A percentile compares a stretch with the other conserved stretches of the same genome.
Evolutionary conservation across 177 flowering plant genomes (phyloP).

Genomic region (Vitis hybrid): DNA sequence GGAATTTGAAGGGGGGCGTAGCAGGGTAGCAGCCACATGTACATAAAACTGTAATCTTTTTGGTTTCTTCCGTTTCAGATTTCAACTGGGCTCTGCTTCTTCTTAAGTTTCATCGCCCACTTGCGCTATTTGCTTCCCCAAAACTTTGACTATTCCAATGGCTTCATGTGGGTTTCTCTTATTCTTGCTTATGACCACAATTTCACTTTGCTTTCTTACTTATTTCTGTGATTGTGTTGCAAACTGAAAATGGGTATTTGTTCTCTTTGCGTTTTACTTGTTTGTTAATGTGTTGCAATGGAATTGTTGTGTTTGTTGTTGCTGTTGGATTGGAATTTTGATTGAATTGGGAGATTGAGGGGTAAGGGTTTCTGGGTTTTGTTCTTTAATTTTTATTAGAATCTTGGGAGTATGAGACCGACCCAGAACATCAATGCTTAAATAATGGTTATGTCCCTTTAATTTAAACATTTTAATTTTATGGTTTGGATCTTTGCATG

Average conservation of each 20-base stretch:
- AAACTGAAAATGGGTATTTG: neutral
- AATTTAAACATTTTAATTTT: no score
- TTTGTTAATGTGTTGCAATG: no score
- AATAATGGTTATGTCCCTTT: neutral
- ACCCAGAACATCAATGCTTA: neutral
- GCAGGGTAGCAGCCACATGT: no score
- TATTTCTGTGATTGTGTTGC: neutral
- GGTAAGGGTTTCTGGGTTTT: neutral
- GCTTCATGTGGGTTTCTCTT: conserved; percentile 33
- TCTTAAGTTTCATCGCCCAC: neutral
- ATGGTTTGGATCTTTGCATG: no score
- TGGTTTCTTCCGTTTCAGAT: neutral
- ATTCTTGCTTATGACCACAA: neutral
- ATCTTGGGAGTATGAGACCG: neutral
- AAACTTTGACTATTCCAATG: conserved; percentile 13
- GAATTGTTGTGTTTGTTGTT: no score
- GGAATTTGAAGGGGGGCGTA: no score
- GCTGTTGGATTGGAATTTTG: no score
- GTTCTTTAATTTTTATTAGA: neutral
- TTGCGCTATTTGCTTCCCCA: neutral
- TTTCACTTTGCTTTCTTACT: neutral
- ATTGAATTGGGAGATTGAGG: neutral
- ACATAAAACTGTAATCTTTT: neutral
- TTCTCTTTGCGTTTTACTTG: neutral
- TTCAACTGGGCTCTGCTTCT: neutral